A percentile compares a stretch with the other conserved stretches of the same genome.
Evolutionary conservation across 208 protist species (phyloP).

Genomic region (Wallacemonas collosoma): DNA sequence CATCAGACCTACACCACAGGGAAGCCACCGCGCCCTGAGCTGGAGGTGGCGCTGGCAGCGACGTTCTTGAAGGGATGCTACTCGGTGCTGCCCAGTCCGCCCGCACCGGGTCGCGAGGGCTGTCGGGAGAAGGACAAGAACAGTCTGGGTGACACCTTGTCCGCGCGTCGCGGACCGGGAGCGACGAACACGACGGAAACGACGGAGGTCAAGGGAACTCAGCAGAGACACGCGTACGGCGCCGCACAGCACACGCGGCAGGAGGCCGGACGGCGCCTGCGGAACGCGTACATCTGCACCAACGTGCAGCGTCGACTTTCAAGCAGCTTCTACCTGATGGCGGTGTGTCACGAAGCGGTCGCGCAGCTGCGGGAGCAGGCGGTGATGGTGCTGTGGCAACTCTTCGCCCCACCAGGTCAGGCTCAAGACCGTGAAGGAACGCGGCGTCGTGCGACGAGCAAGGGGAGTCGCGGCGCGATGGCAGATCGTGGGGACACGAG

Average conservation of each 20-base stretch:
- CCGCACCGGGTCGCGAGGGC: not conserved
- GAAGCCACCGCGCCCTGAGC: conserved; percentile 11
- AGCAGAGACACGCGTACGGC: not conserved
- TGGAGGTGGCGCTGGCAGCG: conserved; percentile 7
- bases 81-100: conserved; percentile 12
- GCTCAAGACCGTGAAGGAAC: not conserved
- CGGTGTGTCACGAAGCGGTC: conserved; percentile 26
- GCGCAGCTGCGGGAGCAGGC: conserved; percentile 26
- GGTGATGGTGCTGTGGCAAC: conserved; percentile 17
- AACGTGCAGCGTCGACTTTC: conserved; percentile 23
- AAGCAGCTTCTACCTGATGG: conserved; percentile 31
- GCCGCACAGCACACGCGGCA: conserved; percentile 1
- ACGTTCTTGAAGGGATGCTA: conserved; percentile 17
- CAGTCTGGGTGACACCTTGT: not conserved
- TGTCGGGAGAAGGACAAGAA: not conserved
- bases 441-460: not conserved
- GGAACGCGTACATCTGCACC: conserved; percentile 22
- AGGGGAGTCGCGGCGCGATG: not conserved
- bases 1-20: conserved; percentile 29
- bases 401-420: conserved; percentile 2
- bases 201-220: no score
- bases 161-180: not conserved
- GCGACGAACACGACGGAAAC: not conserved
- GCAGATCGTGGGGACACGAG: not conserved
- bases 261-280: conserved; percentile 3